Conservation (phyloP, 2,329 filamentous ascomycete species). For the Verticillium tricorpus region DNA sequence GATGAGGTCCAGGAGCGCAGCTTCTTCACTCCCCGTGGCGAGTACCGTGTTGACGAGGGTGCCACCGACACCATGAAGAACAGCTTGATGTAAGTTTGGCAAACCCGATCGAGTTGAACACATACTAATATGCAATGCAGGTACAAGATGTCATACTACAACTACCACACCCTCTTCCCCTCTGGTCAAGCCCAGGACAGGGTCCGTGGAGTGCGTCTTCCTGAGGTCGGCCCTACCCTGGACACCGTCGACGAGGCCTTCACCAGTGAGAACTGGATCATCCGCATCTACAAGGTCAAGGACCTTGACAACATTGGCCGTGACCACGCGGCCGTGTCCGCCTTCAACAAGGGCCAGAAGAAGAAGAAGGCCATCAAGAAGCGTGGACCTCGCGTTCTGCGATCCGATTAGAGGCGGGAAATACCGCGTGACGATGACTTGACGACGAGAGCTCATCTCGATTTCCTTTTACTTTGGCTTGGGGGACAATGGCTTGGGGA, state of each 20-base stretch:
- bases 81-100: constrained; percentile 81
- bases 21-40: constrained; percentile 89
- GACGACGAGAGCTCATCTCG: constrained; percentile 8
- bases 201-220: constrained; percentile 76
- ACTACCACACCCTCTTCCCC: constrained; percentile 89
- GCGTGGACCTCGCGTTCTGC: constrained; percentile 65
- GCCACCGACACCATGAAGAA: constrained; percentile 98
- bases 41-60: constrained; percentile 90
- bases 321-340: constrained; percentile 66
- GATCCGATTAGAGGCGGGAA: constrained; percentile 57
- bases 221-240: constrained; percentile 79
- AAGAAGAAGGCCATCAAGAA: constrained; percentile 75
- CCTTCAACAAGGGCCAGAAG: constrained; percentile 77
- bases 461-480: constrained; percentile 1
- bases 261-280: constrained; percentile 99
- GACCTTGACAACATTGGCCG: constrained; percentile 94
- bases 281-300: constrained; percentile 99
- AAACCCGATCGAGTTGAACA: not conserved
- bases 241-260: constrained; percentile 94
- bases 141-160: constrained; percentile 99
- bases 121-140: constrained; percentile 37
- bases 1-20: constrained; percentile 96
- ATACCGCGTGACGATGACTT: not conserved
- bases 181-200: constrained; percentile 85
- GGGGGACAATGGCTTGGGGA: constrained; percentile 10